Base-by-base conservation (phyloP, 257 asterid species). In the Echites panduratus region DNA sequence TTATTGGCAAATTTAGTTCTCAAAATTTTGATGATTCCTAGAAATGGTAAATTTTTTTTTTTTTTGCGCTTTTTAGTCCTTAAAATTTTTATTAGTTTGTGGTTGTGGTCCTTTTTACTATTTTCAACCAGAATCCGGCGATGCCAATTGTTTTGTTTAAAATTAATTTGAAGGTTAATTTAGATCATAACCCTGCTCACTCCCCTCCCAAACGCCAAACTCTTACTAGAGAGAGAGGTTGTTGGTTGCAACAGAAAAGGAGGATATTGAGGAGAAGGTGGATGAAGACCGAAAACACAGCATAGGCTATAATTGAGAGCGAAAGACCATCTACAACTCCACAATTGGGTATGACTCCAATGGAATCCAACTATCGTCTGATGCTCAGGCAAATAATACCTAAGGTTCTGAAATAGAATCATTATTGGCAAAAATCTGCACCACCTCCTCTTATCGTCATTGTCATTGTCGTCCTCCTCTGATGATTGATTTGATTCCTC, bases 271-370 rank as follows among this genome's bases (percentile, higher is more conserved):
- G 80, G 67, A 84, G 29, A 48, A 68, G 29, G 85, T 90, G 91
- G 81, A 90, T 84, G 78, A 82, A 43, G 41, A 74, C 9, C 50
- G 96, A 84, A 75, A 84, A 45, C 79, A 78, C 32, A 62, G 87
- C 38, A 80, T 92, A 92, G 8, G 84, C 79, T 48, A 87, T 68
- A 80, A 92, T 85, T 68, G 96, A 83, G 70, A 70, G 88, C 83
- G 78, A 90, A 90, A 0, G 84, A 82, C 96, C 98, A 92, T 40
- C 96, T 90, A 81, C 90, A 85, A 5, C 92, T 96, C 92, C 93
- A 88, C 4, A 88, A 83, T 48, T 87, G 83, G 81, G 82, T 20
- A 84, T 82, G 85, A 81, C 84, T 86, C 98, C 96, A 92, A 0
- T 96, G 89, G 90, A 92, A 92, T 4, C 79, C 80, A 57, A 92